Conservation (phyloP, 345 rosid genomes). For the Eucalyptus globulus region DNA sequence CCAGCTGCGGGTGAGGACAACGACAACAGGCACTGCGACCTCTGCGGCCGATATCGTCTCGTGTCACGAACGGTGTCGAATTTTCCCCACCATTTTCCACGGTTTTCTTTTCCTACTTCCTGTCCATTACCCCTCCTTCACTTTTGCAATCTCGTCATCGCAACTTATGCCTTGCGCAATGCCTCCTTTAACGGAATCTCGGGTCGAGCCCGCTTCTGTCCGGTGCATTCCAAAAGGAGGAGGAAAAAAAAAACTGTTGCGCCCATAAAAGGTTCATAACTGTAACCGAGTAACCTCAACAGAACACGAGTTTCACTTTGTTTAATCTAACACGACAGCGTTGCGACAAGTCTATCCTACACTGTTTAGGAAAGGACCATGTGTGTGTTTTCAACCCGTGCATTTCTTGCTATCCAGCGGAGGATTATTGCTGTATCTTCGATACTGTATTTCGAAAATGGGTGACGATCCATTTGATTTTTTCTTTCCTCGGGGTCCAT, state of each 20-base stretch:
- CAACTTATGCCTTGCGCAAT: not conserved
- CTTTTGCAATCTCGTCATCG: not conserved
- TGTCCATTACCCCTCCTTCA: not conserved
- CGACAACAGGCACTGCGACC: not conserved
- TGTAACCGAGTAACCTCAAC: not conserved
- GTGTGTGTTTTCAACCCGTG: not conserved
- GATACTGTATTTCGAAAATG: not conserved
- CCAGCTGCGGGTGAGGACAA: not conserved
- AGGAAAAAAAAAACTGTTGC: fast-evolving
- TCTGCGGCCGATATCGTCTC: not conserved
- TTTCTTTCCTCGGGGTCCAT: not conserved
- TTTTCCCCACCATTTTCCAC: not conserved
- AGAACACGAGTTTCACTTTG: not conserved
- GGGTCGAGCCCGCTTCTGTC: not conserved
- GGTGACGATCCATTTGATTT: not conserved
- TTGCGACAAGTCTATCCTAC: not conserved
- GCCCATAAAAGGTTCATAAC: not conserved
- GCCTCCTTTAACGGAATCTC: not conserved
- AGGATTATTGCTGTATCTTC: not conserved
- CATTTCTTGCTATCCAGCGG: not conserved
- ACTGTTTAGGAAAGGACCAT: not conserved
- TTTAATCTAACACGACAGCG: no score
- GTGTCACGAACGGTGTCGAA: not conserved
- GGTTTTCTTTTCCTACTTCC: not conserved
- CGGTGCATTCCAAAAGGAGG: not conserved